Percentiles rank a stretch among this genome's conserved stretches.
These are phyloP conservation scores for Sordariomycetes sp. DNA, from an alignment of 2,329 filamentous ascomycete species.

Conservation along the genomic window DNA sequence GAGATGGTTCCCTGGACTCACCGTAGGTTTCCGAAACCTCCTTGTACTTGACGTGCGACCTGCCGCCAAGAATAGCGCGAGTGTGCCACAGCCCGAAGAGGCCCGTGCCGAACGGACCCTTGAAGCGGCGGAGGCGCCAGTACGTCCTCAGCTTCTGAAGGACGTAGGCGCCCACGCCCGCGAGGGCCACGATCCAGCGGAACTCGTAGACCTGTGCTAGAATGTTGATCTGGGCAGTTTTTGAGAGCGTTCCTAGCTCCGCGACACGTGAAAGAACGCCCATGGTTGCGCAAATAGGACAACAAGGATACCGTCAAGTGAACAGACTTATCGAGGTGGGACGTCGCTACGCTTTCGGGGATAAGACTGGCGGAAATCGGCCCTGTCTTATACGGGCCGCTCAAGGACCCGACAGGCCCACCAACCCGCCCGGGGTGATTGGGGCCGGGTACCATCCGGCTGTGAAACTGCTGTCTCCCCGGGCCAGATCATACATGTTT, in stretches of 20 bases:
- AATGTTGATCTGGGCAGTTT: background rate
- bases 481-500: no score
- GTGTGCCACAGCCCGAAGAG: slow-evolving; percentile 26
- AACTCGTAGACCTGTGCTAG: background rate
- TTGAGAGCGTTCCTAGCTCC: background rate
- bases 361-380: no score
- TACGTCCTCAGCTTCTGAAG: slow-evolving; percentile 15
- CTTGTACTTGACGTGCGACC: slow-evolving; percentile 20
- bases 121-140: slow-evolving; percentile 22
- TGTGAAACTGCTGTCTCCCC: no score
- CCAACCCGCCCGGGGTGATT: no score
- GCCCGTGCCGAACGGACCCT: slow-evolving; percentile 20
- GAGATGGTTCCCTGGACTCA: no score
- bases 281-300: background rate
- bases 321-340: no score
- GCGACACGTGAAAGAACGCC: background rate
- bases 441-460: no score
- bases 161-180: background rate
- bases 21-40: slow-evolving; percentile 21
- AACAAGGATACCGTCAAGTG: no score
- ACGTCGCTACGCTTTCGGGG: no score
- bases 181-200: background rate
- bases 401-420: no score
- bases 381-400: no score
- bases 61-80: slow-evolving; percentile 15